These are phyloP conservation scores for Chenopodium formosanum DNA, from an alignment of 148 eudicot species.

Conservation along the genomic window DNA sequence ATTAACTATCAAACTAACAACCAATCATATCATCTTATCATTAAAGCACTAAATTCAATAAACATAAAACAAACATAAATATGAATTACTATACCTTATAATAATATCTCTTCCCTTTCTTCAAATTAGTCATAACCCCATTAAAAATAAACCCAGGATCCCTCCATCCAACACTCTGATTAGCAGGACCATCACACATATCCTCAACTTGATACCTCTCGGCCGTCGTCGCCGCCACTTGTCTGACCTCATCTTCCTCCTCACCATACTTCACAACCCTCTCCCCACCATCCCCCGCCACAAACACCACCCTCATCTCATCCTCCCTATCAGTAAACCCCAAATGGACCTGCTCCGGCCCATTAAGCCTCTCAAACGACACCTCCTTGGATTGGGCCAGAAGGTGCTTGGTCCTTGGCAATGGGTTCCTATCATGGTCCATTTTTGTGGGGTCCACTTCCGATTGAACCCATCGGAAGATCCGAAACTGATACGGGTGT, in stretches of 20 bases:
- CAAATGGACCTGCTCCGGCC: conserved; percentile 88
- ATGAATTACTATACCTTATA: conserved; percentile 45
- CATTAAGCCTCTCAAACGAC: conserved; percentile 50
- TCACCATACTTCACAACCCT: conserved; percentile 70
- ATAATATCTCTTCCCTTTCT: conserved; percentile 62
- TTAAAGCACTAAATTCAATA: too few species aligned
- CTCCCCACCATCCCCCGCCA: conserved; percentile 58
- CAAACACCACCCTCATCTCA: conserved; percentile 88
- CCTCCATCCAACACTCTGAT: conserved; percentile 88
- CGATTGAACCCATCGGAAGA: conserved; percentile 70
- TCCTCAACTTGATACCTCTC: conserved; percentile 74
- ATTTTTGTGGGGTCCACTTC: conserved; percentile 47
- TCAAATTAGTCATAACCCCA: conserved; percentile 68
- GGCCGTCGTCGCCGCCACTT: conserved; percentile 40
- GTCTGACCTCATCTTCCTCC: conserved; percentile 22
- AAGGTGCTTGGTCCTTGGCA: conserved; percentile 65
- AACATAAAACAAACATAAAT: neutral
- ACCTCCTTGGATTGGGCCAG: conserved; percentile 47
- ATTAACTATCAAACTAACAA: too few species aligned
- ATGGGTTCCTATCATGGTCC: conserved; percentile 83
- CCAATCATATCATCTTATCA: neutral
- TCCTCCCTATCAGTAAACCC: conserved; percentile 56
- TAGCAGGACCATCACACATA: conserved; percentile 92
- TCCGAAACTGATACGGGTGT: conserved; percentile 67
- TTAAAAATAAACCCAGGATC: conserved; percentile 92